A percentile compares a stretch with the other conserved stretches of the same genome.
phyloP scores from a whole-genome alignment of 768 basidiomycete genomes.

The Naematelia encephala region DNA sequence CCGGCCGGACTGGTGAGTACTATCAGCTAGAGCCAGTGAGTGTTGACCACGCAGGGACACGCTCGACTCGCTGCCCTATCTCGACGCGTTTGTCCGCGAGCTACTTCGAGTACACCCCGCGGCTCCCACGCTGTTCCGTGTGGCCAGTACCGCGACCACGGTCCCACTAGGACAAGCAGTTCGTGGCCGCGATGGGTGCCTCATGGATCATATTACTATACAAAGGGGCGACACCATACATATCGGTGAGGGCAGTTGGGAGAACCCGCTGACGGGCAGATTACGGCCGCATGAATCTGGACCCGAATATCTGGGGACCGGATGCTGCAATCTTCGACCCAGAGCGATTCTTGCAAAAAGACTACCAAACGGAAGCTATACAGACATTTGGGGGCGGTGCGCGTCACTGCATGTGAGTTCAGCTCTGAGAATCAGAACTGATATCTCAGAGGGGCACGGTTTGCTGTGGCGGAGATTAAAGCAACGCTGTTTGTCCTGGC shows the following conservation, averaged over 20 bases:
- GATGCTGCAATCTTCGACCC: slow-evolving; percentile 33
- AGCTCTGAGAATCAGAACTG: neutral
- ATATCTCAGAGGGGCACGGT: slow-evolving; percentile 30
- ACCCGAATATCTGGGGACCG: slow-evolving; percentile 24
- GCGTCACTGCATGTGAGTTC: slow-evolving; percentile 12
- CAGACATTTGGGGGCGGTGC: slow-evolving; percentile 33
- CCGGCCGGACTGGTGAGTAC: slow-evolving; percentile 23
- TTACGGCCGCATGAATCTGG: slow-evolving; percentile 18
- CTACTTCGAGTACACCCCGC: slow-evolving; percentile 16
- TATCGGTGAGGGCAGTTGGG: neutral
- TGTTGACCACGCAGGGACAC: slow-evolving; percentile 55
- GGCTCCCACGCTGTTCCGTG: slow-evolving; percentile 16
- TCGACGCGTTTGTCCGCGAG: slow-evolving; percentile 63
- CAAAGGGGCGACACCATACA: slow-evolving; percentile 19
- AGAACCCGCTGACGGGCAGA: neutral
- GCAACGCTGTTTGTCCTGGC: slow-evolving; percentile 29
- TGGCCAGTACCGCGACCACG: slow-evolving; percentile 8
- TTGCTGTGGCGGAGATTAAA: slow-evolving; percentile 39
- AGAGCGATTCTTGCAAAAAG: slow-evolving; percentile 21
- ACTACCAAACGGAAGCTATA: slow-evolving; percentile 5
- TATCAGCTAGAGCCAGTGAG: neutral
- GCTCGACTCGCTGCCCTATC: slow-evolving; percentile 63
- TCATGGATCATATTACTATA: slow-evolving; percentile 20
- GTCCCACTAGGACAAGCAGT: slow-evolving; percentile 19
- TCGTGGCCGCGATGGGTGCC: slow-evolving; percentile 21